phyloP scores from a whole-genome alignment of 2,329 filamentous ascomycete genomes.

The Thelonectria olida region DNA sequence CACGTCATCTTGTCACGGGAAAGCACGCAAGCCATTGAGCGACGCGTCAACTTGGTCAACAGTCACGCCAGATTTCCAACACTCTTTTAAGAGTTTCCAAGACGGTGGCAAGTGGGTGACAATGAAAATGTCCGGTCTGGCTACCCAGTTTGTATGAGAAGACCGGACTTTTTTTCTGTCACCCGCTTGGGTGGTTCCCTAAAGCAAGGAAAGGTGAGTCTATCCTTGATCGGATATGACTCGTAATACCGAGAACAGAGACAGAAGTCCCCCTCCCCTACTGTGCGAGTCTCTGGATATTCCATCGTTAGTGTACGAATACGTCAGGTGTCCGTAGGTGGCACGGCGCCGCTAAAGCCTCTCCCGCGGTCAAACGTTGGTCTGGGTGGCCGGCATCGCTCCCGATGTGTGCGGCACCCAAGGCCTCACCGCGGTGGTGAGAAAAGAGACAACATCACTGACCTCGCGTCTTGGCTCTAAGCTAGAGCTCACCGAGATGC shows the following conservation, averaged over 20 bases:
- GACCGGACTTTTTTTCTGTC: not conserved
- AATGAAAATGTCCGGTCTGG: not conserved
- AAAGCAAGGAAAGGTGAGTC: too few relatives aligned
- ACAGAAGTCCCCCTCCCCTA: not conserved
- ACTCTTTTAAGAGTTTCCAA: not conserved
- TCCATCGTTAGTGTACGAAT: not conserved
- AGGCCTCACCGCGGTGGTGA: constrained; percentile 5
- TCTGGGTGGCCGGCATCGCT: not conserved
- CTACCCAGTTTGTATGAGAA: too few relatives aligned
- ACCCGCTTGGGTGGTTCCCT: too few relatives aligned
- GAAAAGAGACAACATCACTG: constrained; percentile 19
- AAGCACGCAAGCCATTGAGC: constrained; percentile 10
- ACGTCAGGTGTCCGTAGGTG: not conserved
- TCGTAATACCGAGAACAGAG: constrained; percentile 7
- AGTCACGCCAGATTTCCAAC: not conserved
- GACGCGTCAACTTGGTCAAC: not conserved
- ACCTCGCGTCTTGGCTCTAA: constrained; percentile 1
- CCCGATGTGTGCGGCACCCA: not conserved
- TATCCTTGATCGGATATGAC: constrained; percentile 4
- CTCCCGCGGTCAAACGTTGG: not conserved
- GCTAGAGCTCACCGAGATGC: constrained; percentile 14
- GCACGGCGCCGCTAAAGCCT: not conserved
- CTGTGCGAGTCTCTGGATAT: constrained; percentile 1
- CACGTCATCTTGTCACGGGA: constrained; percentile 1
- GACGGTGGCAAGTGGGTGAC: too few relatives aligned